Base-by-base conservation (phyloP, 1,139 yeast species). In the Maudiozyma humilis region DNA sequence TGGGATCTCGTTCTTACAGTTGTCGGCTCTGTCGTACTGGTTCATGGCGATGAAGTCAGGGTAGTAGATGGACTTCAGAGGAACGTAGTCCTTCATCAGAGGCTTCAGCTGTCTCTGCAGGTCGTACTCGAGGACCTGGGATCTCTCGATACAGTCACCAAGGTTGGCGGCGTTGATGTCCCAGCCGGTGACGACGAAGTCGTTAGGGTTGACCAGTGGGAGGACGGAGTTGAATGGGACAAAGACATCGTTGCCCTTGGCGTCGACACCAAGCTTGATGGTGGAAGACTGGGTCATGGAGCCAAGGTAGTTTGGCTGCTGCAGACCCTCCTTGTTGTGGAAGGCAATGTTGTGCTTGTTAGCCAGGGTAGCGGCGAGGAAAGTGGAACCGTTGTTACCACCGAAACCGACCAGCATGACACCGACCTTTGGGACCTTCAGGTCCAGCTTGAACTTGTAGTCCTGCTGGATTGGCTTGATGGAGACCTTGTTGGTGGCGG, bases 41-140 rank as follows among this genome's bases (percentile, higher is more conserved):
- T 89, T 89, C 54, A 91, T 85, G 47, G 97, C 97, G 68, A 89
- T 89, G 68, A 87, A 89, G 65, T 89, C 96, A 20, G 97, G 96
- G 68, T 89, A 89, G 71, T 89, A 89, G 52, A 89, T 73, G 2
- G 96, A 86, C 43, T 86, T 80, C 70, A 87, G 67, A 42, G 97
- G 97, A 43, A 68, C 75, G 55, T 76, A 72, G 44, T 75, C 67
- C 55, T 76, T 71, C 72, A 89, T 70, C 60, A 79, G 70, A 53
- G 82, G 78, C 52, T 73, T 72, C 58, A 89, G 76, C 68, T 87
- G 78, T 54, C 78, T 74, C 72, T 86, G 96, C 63, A 89, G 77
- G 58, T 81, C 87, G 54, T 78, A 80, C 60, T 88, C 96, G 60
- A 89, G 76, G 30, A 89, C 97, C 65, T 85, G 71, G 43, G 96